phyloP scores from a whole-genome alignment of 2,329 filamentous ascomycete species.

The Arachnopeziza araneosa region DNA sequence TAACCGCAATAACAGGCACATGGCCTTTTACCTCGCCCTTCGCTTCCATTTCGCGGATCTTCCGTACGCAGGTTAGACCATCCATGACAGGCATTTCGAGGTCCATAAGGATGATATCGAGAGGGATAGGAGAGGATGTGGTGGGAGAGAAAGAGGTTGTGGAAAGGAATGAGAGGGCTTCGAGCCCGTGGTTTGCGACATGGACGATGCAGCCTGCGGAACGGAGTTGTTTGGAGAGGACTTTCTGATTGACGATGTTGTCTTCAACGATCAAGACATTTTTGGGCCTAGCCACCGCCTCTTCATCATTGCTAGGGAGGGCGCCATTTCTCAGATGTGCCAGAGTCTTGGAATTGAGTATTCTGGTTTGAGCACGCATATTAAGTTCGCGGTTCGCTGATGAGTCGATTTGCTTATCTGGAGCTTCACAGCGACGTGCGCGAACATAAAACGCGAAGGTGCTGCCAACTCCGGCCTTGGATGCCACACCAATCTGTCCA shows the following conservation, averaged over 20 bases:
- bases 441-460: constrained; percentile 69
- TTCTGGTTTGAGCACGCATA: constrained; percentile 4
- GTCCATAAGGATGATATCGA: constrained; percentile 66
- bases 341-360: not conserved
- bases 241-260: constrained; percentile 55
- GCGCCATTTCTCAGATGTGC: not conserved
- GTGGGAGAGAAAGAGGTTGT: constrained; percentile 10
- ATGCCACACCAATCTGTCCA: constrained; percentile 69
- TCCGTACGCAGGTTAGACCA: constrained; percentile 58
- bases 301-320: not conserved
- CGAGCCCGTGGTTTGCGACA: constrained; percentile 51
- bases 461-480: constrained; percentile 62
- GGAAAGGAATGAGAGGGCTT: constrained; percentile 41
- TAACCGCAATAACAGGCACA: constrained; percentile 29
- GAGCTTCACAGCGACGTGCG: constrained; percentile 10
- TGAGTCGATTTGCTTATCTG: not conserved
- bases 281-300: constrained; percentile 5
- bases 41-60: constrained; percentile 54
- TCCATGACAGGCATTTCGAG: constrained; percentile 73
- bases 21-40: constrained; percentile 45
- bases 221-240: constrained; percentile 46
- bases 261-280: constrained; percentile 52
- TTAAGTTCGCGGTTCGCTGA: not conserved
- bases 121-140: constrained; percentile 28
- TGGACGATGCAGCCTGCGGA: constrained; percentile 36